Conservation (phyloP, 345 rosid genomes). For the Linum usitatissimum region DNA sequence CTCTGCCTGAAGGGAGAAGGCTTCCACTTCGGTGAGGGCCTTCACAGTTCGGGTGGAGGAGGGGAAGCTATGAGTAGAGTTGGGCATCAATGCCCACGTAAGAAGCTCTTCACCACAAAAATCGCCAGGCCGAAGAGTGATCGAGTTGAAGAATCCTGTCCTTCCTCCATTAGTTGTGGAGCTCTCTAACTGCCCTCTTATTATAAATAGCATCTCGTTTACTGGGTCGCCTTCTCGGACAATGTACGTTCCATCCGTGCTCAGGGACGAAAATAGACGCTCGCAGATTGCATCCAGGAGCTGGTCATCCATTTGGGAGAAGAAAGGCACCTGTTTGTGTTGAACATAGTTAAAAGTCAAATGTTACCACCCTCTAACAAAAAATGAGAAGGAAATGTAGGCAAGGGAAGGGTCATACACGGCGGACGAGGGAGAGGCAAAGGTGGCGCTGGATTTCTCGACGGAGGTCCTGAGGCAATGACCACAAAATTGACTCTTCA, state of each 20-base stretch:
- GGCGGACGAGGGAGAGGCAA: conserved; percentile 78
- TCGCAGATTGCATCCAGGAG: conserved; percentile 94
- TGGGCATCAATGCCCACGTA: conserved; percentile 91
- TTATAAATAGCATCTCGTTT: conserved; percentile 79
- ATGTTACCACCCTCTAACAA: not conserved
- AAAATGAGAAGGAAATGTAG: not conserved
- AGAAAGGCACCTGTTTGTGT: conserved; percentile 61
- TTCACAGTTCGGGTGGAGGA: conserved; percentile 64
- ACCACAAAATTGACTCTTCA: conserved; percentile 67
- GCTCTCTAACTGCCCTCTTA: conserved; percentile 83
- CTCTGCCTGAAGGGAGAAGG: conserved; percentile 73
- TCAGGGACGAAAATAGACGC: conserved; percentile 61
- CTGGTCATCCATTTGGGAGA: conserved; percentile 89
- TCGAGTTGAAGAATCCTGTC: conserved; percentile 80
- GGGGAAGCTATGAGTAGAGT: conserved; percentile 47
- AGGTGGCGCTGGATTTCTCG: conserved; percentile 88
- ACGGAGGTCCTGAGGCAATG: conserved; percentile 76
- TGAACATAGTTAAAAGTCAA: not conserved
- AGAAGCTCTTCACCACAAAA: conserved; percentile 90
- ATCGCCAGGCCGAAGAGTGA: conserved; percentile 74
- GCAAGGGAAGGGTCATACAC: conserved; percentile 27
- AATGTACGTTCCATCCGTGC: conserved; percentile 58
- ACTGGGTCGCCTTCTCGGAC: conserved; percentile 84
- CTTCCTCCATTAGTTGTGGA: conserved; percentile 92
- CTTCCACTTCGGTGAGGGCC: conserved; percentile 80